These are phyloP conservation scores for Apostasia ramifera DNA, from an alignment of 106 monocot genomes.

Conservation along the genomic window DNA sequence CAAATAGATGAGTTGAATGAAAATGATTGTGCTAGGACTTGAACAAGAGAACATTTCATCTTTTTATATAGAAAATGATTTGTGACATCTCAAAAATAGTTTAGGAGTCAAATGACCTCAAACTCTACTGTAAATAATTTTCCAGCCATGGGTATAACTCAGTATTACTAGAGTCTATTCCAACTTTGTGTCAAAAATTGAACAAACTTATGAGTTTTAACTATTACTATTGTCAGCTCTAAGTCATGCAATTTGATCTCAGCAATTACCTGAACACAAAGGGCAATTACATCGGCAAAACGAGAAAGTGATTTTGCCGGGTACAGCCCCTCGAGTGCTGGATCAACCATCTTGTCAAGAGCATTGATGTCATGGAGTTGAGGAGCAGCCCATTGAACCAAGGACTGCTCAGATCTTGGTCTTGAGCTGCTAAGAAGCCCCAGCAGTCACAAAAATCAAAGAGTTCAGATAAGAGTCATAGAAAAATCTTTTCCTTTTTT, in stretches of 20 bases:
- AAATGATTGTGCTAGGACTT: too few species aligned
- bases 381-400: slow-evolving; percentile 91
- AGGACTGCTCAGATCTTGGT: slow-evolving; percentile 67
- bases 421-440: slow-evolving; percentile 37
- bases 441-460: neutral
- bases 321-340: slow-evolving; percentile 76
- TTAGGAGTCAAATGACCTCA: too few species aligned
- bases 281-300: slow-evolving; percentile 86
- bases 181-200: too few species aligned
- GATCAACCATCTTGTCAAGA: slow-evolving; percentile 90
- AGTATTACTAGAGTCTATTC: too few species aligned
- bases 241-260: neutral
- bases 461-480: neutral
- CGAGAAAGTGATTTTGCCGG: slow-evolving; percentile 93
- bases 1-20: too few species aligned
- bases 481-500: neutral
- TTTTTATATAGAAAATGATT: too few species aligned
- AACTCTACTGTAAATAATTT: too few species aligned
- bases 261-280: slow-evolving; percentile 80
- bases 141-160: too few species aligned
- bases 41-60: too few species aligned
- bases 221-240: too few species aligned
- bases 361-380: slow-evolving; percentile 96
- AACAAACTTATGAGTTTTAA: too few species aligned
- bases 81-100: too few species aligned